These are phyloP conservation scores for Trichoderma semiorbis DNA, from an alignment of 2,329 filamentous ascomycete genomes.

Conservation along the genomic window DNA sequence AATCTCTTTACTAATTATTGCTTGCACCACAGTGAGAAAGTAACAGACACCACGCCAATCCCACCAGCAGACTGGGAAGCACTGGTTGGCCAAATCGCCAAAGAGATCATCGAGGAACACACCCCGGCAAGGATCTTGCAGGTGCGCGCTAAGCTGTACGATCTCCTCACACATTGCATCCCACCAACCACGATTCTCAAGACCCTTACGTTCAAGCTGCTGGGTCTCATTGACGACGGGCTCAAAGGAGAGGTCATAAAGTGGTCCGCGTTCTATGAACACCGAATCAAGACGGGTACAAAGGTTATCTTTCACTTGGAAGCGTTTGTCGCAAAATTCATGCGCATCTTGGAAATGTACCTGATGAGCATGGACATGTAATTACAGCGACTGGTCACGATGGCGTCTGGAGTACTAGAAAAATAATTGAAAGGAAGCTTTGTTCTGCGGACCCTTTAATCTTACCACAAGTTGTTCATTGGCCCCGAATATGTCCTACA, in stretches of 20 bases:
- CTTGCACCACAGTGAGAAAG: constrained; percentile 66
- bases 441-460: background rate
- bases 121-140: constrained; percentile 84
- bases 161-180: constrained; percentile 94
- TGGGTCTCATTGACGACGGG: constrained; percentile 80
- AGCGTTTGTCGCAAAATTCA: constrained; percentile 97
- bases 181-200: constrained; percentile 92
- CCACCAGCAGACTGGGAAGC: constrained; percentile 97
- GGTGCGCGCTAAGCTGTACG: constrained; percentile 92
- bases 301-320: constrained; percentile 99
- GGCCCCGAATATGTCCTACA: background rate
- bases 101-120: constrained; percentile 89
- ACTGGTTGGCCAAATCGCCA: constrained; percentile 82
- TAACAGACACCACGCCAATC: constrained; percentile 82
- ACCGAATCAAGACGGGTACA: constrained; percentile 83
- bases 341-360: constrained; percentile 91
- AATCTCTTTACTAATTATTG: constrained; percentile 29
- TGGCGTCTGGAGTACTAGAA: constrained; percentile 12
- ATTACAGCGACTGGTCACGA: constrained; percentile 21
- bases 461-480: background rate
- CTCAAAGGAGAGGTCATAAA: constrained; percentile 89
- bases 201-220: constrained; percentile 89
- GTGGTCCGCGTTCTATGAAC: constrained; percentile 97
- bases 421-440: background rate
- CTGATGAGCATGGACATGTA: constrained; percentile 79